Conservation (phyloP, 495 filamentous ascomycete genomes). For the Penicillium nucicola region DNA sequence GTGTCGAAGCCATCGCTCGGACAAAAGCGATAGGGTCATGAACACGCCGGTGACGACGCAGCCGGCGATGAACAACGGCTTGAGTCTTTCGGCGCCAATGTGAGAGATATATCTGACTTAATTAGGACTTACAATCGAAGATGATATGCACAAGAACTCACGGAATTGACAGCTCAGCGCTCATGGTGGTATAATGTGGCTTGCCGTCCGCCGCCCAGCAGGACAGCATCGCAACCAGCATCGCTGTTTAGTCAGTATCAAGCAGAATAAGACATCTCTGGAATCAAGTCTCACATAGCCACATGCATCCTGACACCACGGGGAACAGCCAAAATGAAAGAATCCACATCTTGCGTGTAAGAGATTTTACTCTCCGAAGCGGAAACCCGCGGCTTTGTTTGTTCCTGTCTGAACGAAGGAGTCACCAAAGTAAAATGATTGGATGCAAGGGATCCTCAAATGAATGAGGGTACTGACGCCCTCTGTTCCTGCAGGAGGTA, state of each 20-base stretch:
- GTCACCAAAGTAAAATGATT: not conserved
- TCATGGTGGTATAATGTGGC: constrained; percentile 61
- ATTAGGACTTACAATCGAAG: not conserved
- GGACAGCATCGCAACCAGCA: constrained; percentile 57
- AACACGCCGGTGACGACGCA: constrained; percentile 67
- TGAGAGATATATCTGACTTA: constrained; percentile 56
- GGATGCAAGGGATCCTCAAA: not conserved
- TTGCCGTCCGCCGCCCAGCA: constrained; percentile 59
- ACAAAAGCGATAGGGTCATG: constrained; percentile 69
- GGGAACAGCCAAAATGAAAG: constrained; percentile 63
- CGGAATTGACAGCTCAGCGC: constrained; percentile 54
- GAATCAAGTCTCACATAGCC: constrained; percentile 52
- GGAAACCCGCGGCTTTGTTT: not conserved
- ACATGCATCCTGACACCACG: constrained; percentile 63
- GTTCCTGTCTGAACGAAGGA: not conserved
- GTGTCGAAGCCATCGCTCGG: constrained; percentile 73
- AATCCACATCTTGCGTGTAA: constrained; percentile 20
- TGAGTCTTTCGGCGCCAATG: constrained; percentile 63
- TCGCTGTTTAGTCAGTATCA: constrained; percentile 31
- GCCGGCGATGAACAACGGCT: constrained; percentile 78
- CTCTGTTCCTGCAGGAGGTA: not conserved
- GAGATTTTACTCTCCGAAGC: not conserved
- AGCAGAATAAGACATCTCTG: not conserved
- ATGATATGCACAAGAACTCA: constrained; percentile 32
- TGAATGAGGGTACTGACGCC: too few relatives aligned